phyloP scores from a whole-genome alignment of 257 asterid species.

The Ballota nigra region DNA sequence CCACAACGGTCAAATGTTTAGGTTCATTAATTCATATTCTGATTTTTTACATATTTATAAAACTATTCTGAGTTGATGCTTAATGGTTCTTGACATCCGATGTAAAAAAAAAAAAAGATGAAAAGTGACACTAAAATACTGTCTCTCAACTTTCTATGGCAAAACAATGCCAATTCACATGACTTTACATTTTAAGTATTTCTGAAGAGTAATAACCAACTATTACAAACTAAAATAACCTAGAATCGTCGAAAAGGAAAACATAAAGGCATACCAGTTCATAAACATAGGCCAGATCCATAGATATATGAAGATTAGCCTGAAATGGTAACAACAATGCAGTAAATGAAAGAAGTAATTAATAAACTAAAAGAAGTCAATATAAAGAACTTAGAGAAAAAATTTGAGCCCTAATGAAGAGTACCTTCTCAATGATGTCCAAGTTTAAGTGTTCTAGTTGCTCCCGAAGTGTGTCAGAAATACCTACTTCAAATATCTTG shows the following conservation, averaged over 20 bases:
- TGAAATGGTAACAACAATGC: slow-evolving; percentile 33
- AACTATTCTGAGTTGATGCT: slow-evolving; percentile 8
- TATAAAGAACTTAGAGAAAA: not conserved
- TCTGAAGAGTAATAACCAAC: slow-evolving; percentile 7
- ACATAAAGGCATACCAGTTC: slow-evolving; percentile 59
- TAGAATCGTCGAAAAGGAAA: not conserved
- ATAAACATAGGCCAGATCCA: slow-evolving; percentile 77
- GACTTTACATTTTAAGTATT: slow-evolving; percentile 17
- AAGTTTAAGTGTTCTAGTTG: slow-evolving; percentile 58
- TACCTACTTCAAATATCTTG: slow-evolving; percentile 91
- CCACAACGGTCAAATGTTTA: not conserved
- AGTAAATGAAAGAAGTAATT: not conserved
- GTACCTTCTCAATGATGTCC: slow-evolving; percentile 81
- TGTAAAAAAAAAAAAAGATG: not conserved
- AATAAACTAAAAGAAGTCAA: slow-evolving; percentile 12
- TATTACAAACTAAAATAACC: not conserved
- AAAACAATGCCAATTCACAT: not conserved
- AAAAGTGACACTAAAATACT: not conserved
- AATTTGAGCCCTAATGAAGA: not conserved
- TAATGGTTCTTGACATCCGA: not conserved
- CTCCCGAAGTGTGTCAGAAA: slow-evolving; percentile 72
- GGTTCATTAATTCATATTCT: not conserved
- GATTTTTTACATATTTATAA: not conserved
- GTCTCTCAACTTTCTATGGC: not conserved
- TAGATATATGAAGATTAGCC: slow-evolving; percentile 69